A percentile compares a stretch with the other conserved stretches of the same genome.
Conservation (phyloP, 164 flowering plant species). For the Magnolia officinalis region DNA sequence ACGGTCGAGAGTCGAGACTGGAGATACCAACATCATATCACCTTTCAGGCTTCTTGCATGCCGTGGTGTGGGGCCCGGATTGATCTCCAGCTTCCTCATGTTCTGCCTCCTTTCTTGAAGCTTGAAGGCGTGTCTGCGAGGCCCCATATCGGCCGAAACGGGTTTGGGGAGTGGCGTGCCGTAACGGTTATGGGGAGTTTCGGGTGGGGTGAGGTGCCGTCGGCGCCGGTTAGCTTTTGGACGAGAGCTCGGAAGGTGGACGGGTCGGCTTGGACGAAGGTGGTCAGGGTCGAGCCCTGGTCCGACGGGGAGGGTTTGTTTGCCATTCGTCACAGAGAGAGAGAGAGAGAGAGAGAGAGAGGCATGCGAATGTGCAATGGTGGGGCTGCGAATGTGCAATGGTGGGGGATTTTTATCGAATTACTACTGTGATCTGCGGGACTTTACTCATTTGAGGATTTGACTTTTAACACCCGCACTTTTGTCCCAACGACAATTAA, state of each 20-base stretch:
- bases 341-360: constrained; percentile 6
- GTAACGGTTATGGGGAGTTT: constrained; percentile 28
- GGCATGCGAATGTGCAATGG: not conserved
- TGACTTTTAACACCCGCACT: not conserved
- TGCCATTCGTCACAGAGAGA: not conserved
- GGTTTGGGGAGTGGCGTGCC: not conserved
- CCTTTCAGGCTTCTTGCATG: constrained; percentile 5
- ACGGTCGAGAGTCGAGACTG: constrained; percentile 2
- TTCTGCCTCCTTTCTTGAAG: constrained; percentile 48
- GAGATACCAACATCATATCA: constrained; percentile 9
- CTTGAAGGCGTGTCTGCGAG: constrained; percentile 42
- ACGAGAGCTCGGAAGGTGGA: constrained; percentile 43
- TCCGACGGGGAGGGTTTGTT: constrained; percentile 4
- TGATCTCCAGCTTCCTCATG: constrained; percentile 41
- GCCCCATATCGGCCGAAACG: constrained; percentile 23
- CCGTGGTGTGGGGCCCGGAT: constrained; percentile 26
- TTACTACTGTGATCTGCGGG: too few relatives aligned
- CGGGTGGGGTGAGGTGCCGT: constrained; percentile 13
- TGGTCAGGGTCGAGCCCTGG: constrained; percentile 22
- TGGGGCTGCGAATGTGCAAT: not conserved
- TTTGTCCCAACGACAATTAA: too few relatives aligned
- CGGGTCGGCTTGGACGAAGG: constrained; percentile 54
- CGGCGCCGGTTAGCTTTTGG: constrained; percentile 47
- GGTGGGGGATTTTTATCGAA: not conserved
- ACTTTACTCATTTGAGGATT: too few relatives aligned